Base-by-base conservation (phyloP, 2,329 filamentous ascomycete species). In the Aspergillus sp. region DNA sequence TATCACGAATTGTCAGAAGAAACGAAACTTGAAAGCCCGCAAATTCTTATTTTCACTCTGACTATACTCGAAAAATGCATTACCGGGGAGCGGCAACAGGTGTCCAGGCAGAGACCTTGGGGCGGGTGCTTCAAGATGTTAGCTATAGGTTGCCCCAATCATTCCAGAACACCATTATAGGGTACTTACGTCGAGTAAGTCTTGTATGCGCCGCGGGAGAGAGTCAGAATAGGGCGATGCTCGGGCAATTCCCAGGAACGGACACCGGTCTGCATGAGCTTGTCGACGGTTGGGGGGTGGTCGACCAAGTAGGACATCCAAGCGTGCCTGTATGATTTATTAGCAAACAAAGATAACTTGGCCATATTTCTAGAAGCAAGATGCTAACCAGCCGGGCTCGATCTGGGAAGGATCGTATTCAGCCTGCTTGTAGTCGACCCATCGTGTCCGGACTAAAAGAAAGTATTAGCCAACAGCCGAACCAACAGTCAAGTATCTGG, bases 251-350 rank as follows among this genome's bases (percentile, higher is more conserved):
- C 90, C 86, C 90, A 97, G 33, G 76, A 69, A 53, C 89, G 81
- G 42, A 82, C 70, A 57, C 82, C 77, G 45, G 83, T 74, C 60
- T 83, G 79, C 54, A 94, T 64, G 53, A 93, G 69, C 45, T 83
- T 74, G 67, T 98, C 93, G 63, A 85, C 72, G 33, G 77, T 81
- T 1, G 93, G 93, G 33, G 91, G 83, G 71, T 87, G 86, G 71
- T 97, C 90, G 61, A 95, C 84, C 73, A 84, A 76, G 74, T 98
- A 97, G 57, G 89, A 89, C 60, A 98, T 90, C 93, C 93, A 98
- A 25, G 88, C 89, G 74, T 97, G 93, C 93, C 80, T 82, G 44
- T 15, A 44, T 6, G 4, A 3, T 33, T 9, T n/a, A 25, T 56
- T 37, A 57, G 38, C 39, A 51, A 23, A 47, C 2, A 32, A 22